Conservation (phyloP, 164 flowering plant genomes). For the Litsea cubeba region DNA sequence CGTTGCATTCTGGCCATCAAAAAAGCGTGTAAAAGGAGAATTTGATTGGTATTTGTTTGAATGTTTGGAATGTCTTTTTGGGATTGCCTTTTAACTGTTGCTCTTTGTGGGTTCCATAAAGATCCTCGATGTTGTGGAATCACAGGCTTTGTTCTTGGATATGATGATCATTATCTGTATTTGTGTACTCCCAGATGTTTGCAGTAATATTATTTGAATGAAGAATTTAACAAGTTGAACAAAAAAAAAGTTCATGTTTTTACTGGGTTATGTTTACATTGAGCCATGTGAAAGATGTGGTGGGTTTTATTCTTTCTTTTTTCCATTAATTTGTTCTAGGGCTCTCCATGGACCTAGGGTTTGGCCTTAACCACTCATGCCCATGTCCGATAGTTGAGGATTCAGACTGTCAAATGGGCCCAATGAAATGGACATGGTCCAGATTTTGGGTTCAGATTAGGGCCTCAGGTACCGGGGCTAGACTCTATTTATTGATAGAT, state of each 20-base stretch:
- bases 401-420: too few relatives aligned
- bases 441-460: too few relatives aligned
- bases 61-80: conserved; percentile 17
- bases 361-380: too few relatives aligned
- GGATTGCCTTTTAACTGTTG: conserved; percentile 1
- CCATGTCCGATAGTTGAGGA: too few relatives aligned
- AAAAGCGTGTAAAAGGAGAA: conserved; percentile 20
- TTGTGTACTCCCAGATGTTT: neutral
- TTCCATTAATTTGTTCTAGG: neutral
- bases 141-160: neutral
- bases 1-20: conserved; percentile 37
- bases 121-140: conserved; percentile 1
- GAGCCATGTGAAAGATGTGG: neutral
- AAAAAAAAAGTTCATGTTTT: neutral
- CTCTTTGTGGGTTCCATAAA: conserved; percentile 9
- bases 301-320: neutral
- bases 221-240: neutral
- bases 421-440: too few relatives aligned
- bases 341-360: too few relatives aligned
- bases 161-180: conserved; percentile 7
- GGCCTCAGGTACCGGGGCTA: too few relatives aligned
- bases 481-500: too few relatives aligned
- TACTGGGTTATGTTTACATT: neutral
- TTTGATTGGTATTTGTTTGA: conserved; percentile 25
- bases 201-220: neutral